A percentile compares a stretch with the other conserved stretches of the same genome.
Conservation (phyloP, 2,329 filamentous ascomycete genomes). For the Tolypocladium endophyticum region DNA sequence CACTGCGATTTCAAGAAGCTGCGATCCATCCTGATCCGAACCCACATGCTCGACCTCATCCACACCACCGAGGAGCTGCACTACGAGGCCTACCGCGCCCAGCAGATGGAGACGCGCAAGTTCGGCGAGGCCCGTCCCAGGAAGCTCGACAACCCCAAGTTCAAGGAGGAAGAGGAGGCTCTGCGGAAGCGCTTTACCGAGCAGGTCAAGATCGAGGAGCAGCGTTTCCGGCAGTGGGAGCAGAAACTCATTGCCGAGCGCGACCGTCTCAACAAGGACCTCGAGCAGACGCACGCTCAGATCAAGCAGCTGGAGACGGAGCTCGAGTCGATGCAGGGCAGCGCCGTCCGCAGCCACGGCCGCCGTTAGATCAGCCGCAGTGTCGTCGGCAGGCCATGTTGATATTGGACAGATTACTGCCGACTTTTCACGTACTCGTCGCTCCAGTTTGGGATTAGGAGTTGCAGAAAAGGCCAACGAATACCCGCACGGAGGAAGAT, state of each 20-base stretch:
- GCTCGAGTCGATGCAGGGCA: constrained; percentile 88
- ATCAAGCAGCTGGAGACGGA: constrained; percentile 89
- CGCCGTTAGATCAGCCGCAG: constrained; percentile 56
- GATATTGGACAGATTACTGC: constrained; percentile 16
- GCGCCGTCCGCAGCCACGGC: constrained; percentile 80
- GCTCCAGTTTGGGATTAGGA: constrained; percentile 21
- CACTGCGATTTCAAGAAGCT: constrained; percentile 99
- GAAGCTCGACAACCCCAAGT: constrained; percentile 99
- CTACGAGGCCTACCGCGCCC: constrained; percentile 97
- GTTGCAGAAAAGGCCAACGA: constrained; percentile 20
- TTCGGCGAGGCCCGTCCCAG: constrained; percentile 94
- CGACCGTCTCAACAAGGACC: constrained; percentile 98
- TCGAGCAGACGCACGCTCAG: constrained; percentile 91
- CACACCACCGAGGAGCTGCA: constrained; percentile 99
- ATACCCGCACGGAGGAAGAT: constrained; percentile 16
- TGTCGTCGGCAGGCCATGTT: constrained; percentile 11
- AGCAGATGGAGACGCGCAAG: constrained; percentile 99
- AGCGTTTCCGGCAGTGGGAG: constrained; percentile 98
- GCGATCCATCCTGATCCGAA: constrained; percentile 94
- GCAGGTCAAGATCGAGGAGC: constrained; percentile 99
- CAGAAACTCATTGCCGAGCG: constrained; percentile 99
- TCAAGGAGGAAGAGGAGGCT: constrained; percentile 99
- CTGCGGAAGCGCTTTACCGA: constrained; percentile 98
- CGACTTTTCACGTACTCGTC: constrained; percentile 14
- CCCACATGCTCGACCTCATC: constrained; percentile 98